Conservation (phyloP, 2,329 filamentous ascomycete species). For the Penicillium sp. region DNA sequence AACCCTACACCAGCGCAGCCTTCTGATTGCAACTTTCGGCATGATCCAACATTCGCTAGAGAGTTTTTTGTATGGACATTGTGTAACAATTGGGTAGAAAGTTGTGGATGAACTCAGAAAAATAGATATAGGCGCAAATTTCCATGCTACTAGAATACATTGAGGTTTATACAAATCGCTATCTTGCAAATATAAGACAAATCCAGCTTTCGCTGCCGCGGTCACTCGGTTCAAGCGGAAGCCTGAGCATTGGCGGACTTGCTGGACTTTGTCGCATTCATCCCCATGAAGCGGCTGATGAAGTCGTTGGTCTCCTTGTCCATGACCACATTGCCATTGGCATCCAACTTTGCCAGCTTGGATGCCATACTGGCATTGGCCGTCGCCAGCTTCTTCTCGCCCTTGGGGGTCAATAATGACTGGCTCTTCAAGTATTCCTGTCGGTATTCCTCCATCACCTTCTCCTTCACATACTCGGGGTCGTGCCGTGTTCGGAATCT, state of each 20-base stretch:
- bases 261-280: not conserved
- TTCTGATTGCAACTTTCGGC: not conserved
- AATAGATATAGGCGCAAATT: conserved; percentile 6
- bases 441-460: conserved; percentile 59
- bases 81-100: not conserved
- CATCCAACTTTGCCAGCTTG: conserved; percentile 35
- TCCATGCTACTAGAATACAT: conserved; percentile 27
- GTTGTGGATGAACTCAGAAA: not conserved
- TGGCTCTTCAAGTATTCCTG: conserved; percentile 46
- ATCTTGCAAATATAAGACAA: conserved; percentile 15
- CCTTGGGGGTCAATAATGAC: conserved; percentile 50
- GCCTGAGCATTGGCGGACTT: conserved; percentile 10
- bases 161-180: conserved; percentile 29
- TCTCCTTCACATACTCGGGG: conserved; percentile 66
- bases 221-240: conserved; percentile 7
- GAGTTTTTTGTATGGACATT: not conserved
- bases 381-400: conserved; percentile 42
- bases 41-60: not conserved
- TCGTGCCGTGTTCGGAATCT: conserved; percentile 80
- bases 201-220: not conserved
- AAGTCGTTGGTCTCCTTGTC: conserved; percentile 34
- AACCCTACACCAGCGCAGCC: not conserved
- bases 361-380: conserved; percentile 38
- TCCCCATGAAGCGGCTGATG: conserved; percentile 38
- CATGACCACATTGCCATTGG: conserved; percentile 39